A percentile compares a stretch with the other conserved stretches of the same genome.
Evolutionary conservation across 768 basidiomycete species (phyloP).

Genomic region (Daedaleopsis sinensis): DNA sequence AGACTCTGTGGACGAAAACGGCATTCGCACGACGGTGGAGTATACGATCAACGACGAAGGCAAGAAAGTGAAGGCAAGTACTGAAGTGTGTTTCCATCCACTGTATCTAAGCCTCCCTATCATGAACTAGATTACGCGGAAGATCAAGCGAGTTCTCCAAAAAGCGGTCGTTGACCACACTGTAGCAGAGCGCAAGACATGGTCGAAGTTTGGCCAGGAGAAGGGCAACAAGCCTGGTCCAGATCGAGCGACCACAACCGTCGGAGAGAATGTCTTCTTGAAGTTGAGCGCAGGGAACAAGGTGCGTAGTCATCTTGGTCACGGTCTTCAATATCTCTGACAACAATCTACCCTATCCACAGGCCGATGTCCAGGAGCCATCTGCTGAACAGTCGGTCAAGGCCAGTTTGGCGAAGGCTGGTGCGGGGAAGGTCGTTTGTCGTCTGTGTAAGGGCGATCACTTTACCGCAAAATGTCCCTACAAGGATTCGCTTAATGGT

Average conservation of each 20-base stretch:
- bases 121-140: conserved; percentile 70
- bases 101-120: background rate
- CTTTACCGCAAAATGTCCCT: conserved; percentile 98
- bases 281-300: conserved; percentile 60
- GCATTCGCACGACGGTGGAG: conserved; percentile 83
- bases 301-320: conserved; percentile 45
- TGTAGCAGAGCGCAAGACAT: conserved; percentile 91
- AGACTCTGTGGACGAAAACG: conserved; percentile 83
- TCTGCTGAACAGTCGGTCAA: conserved; percentile 69
- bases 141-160: conserved; percentile 83
- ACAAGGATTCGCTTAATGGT: conserved; percentile 89
- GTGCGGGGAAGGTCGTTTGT: conserved; percentile 89
- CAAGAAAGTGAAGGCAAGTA: conserved; percentile 86
- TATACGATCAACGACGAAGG: conserved; percentile 89
- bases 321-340: conserved; percentile 24
- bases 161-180: conserved; percentile 92
- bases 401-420: conserved; percentile 66
- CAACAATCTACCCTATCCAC: background rate
- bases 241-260: conserved; percentile 91
- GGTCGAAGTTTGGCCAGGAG: conserved; percentile 94
- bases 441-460: conserved; percentile 95
- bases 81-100: conserved; percentile 1
- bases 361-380: conserved; percentile 70
- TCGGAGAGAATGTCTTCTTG: conserved; percentile 73
- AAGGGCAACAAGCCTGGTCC: conserved; percentile 86